Base-by-base conservation (phyloP, 176 grass and related monocot genomes). In the Oryza officinalis region DNA sequence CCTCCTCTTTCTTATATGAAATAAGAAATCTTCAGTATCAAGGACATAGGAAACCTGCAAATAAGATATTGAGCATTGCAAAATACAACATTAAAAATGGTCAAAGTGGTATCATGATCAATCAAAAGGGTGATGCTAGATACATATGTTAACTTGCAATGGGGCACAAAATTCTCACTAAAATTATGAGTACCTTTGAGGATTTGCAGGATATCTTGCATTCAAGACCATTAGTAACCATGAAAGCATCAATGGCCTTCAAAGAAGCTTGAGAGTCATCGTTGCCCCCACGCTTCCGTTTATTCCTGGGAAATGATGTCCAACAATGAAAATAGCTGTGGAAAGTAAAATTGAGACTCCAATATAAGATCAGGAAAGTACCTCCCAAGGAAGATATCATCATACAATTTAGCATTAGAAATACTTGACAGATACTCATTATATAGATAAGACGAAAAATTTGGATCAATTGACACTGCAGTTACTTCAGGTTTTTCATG, bases 21-120 rank as follows among this genome's bases (percentile, higher is more conserved):
- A 88, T 49, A 94, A 76, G 71, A 89, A 92, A 90, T 94, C 93
- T 85, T 92, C 93, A 26, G 93, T 94, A 27, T 92, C 89, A 38
- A 94, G 84, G 45, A 94, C 93, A 90, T 92, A 92, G 2, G 81
- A 84, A 33, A 87, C 85, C 93, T 94, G 77, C 13, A 60, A 14
- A 83, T 46, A 50, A 57, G 44, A 41, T 6, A 60, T 15, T 10
- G 31, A 20, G 49, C 13, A 72, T 65, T 49, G 63, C 59, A 67
- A 79, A 79, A 67, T 12, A 67, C 32, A 18, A 31, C 41, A 67
- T 23, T 25, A 28, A 18, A 45, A 71, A 41, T 9, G 8, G n/a
- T 25, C 47, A 71, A 60, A 81, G 14, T 69, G 7, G 28, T 18
- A 25, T 18, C 61, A 46, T 2, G 1, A 30, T 45, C 37, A 65